Conservation (phyloP, 306 rosid species). For the Elaeagnus macrophylla region DNA sequence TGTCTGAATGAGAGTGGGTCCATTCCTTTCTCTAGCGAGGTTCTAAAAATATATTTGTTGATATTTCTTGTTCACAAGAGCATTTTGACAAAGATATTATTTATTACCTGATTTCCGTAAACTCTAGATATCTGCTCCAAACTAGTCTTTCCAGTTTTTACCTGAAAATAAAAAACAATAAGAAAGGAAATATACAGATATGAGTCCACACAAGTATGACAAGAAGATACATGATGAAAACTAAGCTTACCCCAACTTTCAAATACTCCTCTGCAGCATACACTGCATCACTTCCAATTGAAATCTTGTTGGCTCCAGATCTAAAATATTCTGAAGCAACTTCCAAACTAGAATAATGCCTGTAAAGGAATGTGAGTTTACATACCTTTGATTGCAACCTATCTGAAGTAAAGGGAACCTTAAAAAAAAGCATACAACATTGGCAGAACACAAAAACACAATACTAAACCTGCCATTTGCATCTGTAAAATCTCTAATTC, state of each 20-base stretch:
- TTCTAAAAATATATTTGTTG: too few species aligned
- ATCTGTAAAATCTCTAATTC: conserved; percentile 93
- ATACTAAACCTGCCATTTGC: conserved; percentile 65
- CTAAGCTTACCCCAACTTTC: conserved; percentile 65
- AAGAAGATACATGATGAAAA: conserved; percentile 6
- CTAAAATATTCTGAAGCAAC: conserved; percentile 98
- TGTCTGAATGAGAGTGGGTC: too few species aligned
- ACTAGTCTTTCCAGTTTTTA: conserved; percentile 81
- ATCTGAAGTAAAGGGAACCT: not conserved
- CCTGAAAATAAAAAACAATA: conserved; percentile 38
- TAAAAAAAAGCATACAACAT: not conserved
- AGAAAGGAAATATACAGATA: conserved; percentile 19
- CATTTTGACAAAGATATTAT: too few species aligned
- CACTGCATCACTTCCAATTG: conserved; percentile 95
- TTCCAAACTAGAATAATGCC: conserved; percentile 93
- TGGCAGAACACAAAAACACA: conserved; percentile 1
- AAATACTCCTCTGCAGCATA: conserved; percentile 91
- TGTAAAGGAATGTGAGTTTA: conserved; percentile 13
- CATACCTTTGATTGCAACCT: not conserved
- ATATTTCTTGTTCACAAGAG: too few species aligned
- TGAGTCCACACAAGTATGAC: conserved; percentile 4
- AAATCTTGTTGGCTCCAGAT: conserved; percentile 96
- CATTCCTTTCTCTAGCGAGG: too few species aligned
- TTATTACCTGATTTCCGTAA: conserved; percentile 87
- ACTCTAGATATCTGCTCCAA: conserved; percentile 90